Conservation (phyloP, 148 eudicot species). For the Camellia lanceoleosa region DNA sequence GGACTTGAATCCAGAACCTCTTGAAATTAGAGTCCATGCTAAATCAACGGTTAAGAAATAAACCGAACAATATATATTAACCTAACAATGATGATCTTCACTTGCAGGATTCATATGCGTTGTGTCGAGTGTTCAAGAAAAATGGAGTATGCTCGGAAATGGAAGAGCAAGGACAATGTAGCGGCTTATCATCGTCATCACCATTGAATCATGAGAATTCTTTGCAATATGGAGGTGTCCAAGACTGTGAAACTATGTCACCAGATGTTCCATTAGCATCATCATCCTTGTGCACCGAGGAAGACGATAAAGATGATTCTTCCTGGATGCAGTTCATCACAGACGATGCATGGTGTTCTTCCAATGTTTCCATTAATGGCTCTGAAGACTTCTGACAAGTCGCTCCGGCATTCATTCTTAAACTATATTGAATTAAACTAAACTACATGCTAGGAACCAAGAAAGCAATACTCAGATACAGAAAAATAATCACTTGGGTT, state of each 20-base stretch:
- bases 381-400: neutral
- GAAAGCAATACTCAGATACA: too few relatives aligned
- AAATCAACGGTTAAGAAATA: neutral
- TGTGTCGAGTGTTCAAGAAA: conserved; percentile 78
- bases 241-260: conserved; percentile 42
- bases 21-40: neutral
- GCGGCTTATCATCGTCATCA: conserved; percentile 8
- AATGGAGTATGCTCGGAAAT: conserved; percentile 49
- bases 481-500: too few relatives aligned
- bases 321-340: conserved; percentile 84
- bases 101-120: conserved; percentile 60
- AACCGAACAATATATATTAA: too few relatives aligned
- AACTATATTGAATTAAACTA: too few relatives aligned
- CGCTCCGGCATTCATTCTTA: too few relatives aligned
- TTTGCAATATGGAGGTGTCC: conserved; percentile 12
- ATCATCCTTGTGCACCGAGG: conserved; percentile 38
- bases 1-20: too few relatives aligned
- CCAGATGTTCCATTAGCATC: conserved; percentile 17
- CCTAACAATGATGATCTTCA: too few relatives aligned
- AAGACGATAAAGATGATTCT: conserved; percentile 68
- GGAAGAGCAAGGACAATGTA: conserved; percentile 42
- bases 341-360: conserved; percentile 65
- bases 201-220: conserved; percentile 20
- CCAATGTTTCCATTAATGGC: conserved; percentile 15
- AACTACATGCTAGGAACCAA: too few relatives aligned